These are phyloP conservation scores for Teratosphaeria destructans DNA, from an alignment of 2,329 filamentous ascomycete genomes.

Conservation along the genomic window DNA sequence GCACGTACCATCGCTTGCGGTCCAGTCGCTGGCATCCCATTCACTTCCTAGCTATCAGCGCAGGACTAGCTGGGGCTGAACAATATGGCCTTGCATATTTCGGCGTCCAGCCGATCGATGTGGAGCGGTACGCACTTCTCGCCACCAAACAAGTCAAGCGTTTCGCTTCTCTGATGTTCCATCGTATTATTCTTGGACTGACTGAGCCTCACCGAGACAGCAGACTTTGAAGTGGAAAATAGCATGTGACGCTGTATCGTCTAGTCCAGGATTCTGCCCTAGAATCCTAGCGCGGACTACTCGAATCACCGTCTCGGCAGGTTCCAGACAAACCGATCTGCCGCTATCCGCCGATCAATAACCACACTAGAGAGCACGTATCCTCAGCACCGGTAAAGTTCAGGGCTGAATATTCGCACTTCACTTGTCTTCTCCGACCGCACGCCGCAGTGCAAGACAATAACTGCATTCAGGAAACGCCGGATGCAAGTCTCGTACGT, in stretches of 20 bases:
- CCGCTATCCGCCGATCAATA: not conserved
- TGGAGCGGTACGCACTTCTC: slow-evolving; percentile 14
- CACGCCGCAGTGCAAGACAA: not conserved
- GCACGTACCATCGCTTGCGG: slow-evolving; percentile 48
- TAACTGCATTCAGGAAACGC: not conserved
- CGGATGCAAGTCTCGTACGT: not conserved
- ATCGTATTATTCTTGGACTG: not conserved
- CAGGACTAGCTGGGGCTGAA: not conserved
- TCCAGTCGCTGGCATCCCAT: slow-evolving; percentile 55
- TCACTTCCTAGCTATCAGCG: slow-evolving; percentile 30
- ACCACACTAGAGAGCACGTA: not conserved
- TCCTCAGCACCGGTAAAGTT: not conserved
- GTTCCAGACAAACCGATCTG: not conserved
- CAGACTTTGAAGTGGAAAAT: not conserved
- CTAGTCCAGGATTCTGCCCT: not conserved
- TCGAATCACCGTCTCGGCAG: not conserved
- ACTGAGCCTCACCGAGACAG: not conserved
- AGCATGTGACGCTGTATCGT: not conserved
- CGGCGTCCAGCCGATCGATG: not conserved
- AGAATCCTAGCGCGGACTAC: not conserved
- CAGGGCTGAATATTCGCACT: not conserved
- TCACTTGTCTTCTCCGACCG: not conserved
- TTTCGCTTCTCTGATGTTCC: slow-evolving; percentile 6
- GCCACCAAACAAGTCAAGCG: slow-evolving; percentile 23
- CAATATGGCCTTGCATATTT: not conserved